Base-by-base conservation (phyloP, 257 asterid species). In the Linaria vulgaris region DNA sequence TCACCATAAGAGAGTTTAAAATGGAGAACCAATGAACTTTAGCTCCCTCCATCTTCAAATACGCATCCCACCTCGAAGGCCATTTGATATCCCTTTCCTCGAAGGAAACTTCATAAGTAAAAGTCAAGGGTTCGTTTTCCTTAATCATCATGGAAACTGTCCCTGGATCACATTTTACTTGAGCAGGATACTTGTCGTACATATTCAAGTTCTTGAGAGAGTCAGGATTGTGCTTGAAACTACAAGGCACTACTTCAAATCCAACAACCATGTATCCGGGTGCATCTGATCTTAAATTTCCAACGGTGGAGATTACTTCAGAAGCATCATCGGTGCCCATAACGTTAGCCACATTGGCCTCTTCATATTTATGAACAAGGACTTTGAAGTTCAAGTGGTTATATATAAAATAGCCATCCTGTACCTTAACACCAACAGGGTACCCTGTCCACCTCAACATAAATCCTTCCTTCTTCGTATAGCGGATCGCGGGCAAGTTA, bases 11-110 rank as follows among this genome's bases (percentile, higher is more conserved):
- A n/a, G 96, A 88, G 71, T 85, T 85, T 56, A 88, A 69, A 30
- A 88, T 88, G 1, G 96, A 88, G 70, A 88, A 88, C 96, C 96
- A 88, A 62, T 88, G 96, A 23, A 88, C 96, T 63, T 88, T 88
- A 15, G 95, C 88, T 41, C 96, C 96, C 69, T 85, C 96, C 96
- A 88, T 88, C 74, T 88, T 88, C 78, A 88, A 64, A 74, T 83
- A 85, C 2, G 95, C 92, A 78, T 88, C 96, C 96, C 96, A 88
- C 66, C 96, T 82, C 3, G 96, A 88, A 0, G 96, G 96, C 95
- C 96, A 88, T 69, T 88, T 88, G 70, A 88, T 88, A 64, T 88
- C 90, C 61, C 86, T 75, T 78, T 85, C 88, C 67, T 74, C 91
- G 65, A 88, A 85, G 19, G 76, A 67, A 24, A 88, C 96, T 76